phyloP scores from a whole-genome alignment of 129 eudicot genomes.

The Rutidosis leptorrhynchoides region DNA sequence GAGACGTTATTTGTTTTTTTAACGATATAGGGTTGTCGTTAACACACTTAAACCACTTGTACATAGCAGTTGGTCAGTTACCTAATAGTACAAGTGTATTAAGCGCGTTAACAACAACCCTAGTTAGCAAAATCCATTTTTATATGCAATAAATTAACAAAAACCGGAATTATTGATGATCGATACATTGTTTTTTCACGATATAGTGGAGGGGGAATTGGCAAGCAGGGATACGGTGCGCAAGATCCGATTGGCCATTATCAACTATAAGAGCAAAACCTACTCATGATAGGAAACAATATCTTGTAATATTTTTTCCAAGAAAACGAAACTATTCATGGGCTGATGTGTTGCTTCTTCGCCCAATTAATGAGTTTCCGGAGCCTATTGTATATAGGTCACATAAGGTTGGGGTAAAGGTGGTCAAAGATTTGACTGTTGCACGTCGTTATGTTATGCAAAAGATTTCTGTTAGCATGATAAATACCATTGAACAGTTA shows the following conservation, averaged over 20 bases:
- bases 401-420: conserved; percentile 65
- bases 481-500: conserved; percentile 77
- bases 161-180: background rate
- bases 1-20: background rate
- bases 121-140: too few species aligned
- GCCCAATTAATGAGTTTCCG: conserved; percentile 82
- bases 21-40: conserved; percentile 49
- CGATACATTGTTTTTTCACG: background rate
- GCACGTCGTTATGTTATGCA: conserved; percentile 80
- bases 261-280: conserved; percentile 88
- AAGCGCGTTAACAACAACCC: too few species aligned
- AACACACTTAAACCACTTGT: too few species aligned
- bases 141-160: background rate
- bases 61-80: too few species aligned
- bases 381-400: conserved; percentile 83
- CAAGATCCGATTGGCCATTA: conserved; percentile 90
- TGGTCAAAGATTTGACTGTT: conserved; percentile 81
- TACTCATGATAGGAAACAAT: conserved; percentile 87
- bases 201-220: conserved; percentile 96
- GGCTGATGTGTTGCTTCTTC: conserved; percentile 86
- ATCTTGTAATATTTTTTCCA: conserved; percentile 88
- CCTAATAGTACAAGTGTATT: too few species aligned
- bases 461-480: conserved; percentile 77
- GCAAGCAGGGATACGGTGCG: conserved; percentile 96
- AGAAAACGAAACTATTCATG: conserved; percentile 79